Percentiles rank a stretch among this genome's conserved stretches.
Evolutionary conservation across 2,329 filamentous ascomycete genomes (phyloP).

Genomic region (Chaetothyriales sp.): DNA sequence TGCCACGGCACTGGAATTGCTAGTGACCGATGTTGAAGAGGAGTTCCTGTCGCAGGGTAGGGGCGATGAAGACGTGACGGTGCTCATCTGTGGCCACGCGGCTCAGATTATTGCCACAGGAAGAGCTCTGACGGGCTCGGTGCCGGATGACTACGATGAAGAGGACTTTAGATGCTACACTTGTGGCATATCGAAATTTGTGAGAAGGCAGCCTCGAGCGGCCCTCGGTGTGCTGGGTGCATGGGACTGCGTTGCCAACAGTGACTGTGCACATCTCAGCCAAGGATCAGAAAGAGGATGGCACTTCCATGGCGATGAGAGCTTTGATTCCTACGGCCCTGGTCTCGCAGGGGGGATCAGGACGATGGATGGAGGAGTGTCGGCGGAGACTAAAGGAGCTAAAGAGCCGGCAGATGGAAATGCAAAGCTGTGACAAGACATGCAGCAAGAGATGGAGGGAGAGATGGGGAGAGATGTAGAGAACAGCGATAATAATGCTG

Average conservation of each 20-base stretch:
- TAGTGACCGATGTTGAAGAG: conserved; percentile 25
- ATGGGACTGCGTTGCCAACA: conserved; percentile 68
- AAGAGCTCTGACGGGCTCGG: conserved; percentile 59
- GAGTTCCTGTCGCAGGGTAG: conserved; percentile 23
- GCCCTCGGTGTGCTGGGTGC: conserved; percentile 49
- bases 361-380: conserved; percentile 5
- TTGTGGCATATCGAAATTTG: conserved; percentile 60
- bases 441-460: no score
- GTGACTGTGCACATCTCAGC: conserved; percentile 69
- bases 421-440: background rate
- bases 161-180: conserved; percentile 81
- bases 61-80: conserved; percentile 46
- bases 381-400: background rate
- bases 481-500: background rate
- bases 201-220: conserved; percentile 27
- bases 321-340: conserved; percentile 24
- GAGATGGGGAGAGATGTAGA: background rate
- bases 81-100: conserved; percentile 79
- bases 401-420: background rate
- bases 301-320: conserved; percentile 34
- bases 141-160: conserved; percentile 54
- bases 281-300: conserved; percentile 77
- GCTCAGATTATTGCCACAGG: conserved; percentile 79
- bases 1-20: conserved; percentile 39
- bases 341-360: conserved; percentile 20